Evolutionary conservation across 1,284 basidiomycete species (phyloP).

Genomic region (Naganishia albida): DNA sequence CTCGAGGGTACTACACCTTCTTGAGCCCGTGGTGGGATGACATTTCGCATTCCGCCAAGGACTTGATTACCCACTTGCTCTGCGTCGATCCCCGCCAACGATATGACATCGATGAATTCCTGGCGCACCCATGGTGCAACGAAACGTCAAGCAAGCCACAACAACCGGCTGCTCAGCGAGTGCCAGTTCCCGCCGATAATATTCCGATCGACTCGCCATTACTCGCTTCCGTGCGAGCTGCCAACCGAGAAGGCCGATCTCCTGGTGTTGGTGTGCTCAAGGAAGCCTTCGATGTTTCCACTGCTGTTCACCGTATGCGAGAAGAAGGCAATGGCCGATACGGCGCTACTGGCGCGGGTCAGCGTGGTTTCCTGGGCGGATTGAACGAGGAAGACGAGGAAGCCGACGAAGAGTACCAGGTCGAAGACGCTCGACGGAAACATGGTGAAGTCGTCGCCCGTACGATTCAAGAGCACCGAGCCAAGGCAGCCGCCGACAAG

Average conservation of each 20-base stretch:
- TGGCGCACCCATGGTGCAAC: slow-evolving; percentile 94
- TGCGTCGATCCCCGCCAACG: slow-evolving; percentile 94
- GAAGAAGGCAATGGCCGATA: slow-evolving; percentile 88
- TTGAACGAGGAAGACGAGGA: slow-evolving; percentile 91
- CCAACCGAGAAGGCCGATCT: slow-evolving; percentile 74
- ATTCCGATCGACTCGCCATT: slow-evolving; percentile 87
- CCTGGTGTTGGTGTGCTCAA: slow-evolving; percentile 90
- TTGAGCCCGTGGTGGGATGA: slow-evolving; percentile 99
- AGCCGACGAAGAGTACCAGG: slow-evolving; percentile 58
- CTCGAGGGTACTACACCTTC: slow-evolving; percentile 96
- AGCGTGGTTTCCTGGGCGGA: slow-evolving; percentile 74
- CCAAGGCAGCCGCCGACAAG: slow-evolving; percentile 53
- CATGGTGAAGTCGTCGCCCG: slow-evolving; percentile 57
- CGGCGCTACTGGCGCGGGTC: slow-evolving; percentile 78
- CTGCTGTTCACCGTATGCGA: slow-evolving; percentile 98
- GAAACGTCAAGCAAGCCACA: slow-evolving; percentile 37
- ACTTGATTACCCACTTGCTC: slow-evolving; percentile 89
- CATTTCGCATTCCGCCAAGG: slow-evolving; percentile 85
- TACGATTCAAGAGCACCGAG: slow-evolving; percentile 53
- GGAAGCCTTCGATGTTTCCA: slow-evolving; percentile 98
- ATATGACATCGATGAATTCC: slow-evolving; percentile 97
- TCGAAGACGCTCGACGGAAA: slow-evolving; percentile 59
- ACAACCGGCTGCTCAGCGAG: slow-evolving; percentile 62
- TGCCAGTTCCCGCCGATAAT: slow-evolving; percentile 61
- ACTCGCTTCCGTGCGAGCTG: slow-evolving; percentile 74